These are phyloP conservation scores for Microsporum audouinii DNA, from an alignment of 2,329 filamentous ascomycete species.

Conservation along the genomic window DNA sequence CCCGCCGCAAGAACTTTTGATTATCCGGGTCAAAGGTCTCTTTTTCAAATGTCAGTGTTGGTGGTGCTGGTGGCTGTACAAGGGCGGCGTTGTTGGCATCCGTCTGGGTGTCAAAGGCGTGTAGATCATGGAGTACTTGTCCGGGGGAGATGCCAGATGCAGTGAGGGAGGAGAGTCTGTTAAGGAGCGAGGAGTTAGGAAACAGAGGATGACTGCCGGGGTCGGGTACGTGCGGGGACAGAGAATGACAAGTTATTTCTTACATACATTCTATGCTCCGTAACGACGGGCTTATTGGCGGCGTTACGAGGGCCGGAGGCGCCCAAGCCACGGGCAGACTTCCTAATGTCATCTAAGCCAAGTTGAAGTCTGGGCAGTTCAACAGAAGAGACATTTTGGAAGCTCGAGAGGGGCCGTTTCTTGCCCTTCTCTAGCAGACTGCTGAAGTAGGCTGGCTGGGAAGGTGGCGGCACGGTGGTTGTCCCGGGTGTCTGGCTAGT, in stretches of 20 bases:
- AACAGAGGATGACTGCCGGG: too few species aligned
- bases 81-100: constrained; percentile 16
- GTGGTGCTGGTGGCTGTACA: not conserved
- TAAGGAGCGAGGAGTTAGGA: not conserved
- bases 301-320: constrained; percentile 45
- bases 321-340: constrained; percentile 65
- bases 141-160: constrained; percentile 87
- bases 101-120: constrained; percentile 60
- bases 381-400: constrained; percentile 42
- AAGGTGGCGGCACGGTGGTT: constrained; percentile 16
- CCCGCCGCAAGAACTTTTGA: constrained; percentile 65
- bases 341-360: constrained; percentile 74
- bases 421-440: constrained; percentile 52
- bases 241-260: too few species aligned
- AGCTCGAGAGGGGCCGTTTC: constrained; percentile 55
- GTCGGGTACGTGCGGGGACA: too few species aligned
- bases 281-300: constrained; percentile 29
- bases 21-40: constrained; percentile 44
- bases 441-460: constrained; percentile 52
- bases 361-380: constrained; percentile 84
- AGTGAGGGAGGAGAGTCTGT: constrained; percentile 78
- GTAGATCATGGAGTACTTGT: constrained; percentile 73
- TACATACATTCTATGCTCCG: constrained; percentile 41
- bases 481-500: constrained; percentile 10
- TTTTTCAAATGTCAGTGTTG: constrained; percentile 14